phyloP scores from a whole-genome alignment of 2,329 filamentous ascomycete species.

The Eurotiales sp. region DNA sequence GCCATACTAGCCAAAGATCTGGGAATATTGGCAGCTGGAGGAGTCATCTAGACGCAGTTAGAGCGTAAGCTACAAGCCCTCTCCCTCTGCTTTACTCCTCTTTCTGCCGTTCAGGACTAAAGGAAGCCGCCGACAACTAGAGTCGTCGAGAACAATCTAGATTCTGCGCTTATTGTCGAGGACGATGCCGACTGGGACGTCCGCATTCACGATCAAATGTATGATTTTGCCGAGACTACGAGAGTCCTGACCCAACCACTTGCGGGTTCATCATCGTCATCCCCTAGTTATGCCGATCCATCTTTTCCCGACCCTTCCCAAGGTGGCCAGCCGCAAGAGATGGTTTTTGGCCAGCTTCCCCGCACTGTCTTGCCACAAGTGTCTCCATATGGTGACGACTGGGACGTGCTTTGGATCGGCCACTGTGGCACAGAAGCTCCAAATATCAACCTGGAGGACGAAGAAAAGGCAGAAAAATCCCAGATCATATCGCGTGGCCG shows the following conservation, averaged over 20 bases:
- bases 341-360: constrained; percentile 11
- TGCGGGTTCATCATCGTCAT: constrained; percentile 15
- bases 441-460: constrained; percentile 28
- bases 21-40: constrained; percentile 42
- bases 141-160: constrained; percentile 45
- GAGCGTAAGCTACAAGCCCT: constrained; percentile 23
- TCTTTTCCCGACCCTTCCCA: constrained; percentile 11
- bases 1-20: constrained; percentile 16
- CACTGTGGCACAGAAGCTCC: constrained; percentile 40
- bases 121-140: too few species aligned
- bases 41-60: constrained; percentile 37
- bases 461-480: constrained; percentile 29
- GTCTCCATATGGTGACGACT: constrained; percentile 50
- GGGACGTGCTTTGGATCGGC: constrained; percentile 53
- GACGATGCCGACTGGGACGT: constrained; percentile 59
- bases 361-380: constrained; percentile 16
- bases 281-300: constrained; percentile 16
- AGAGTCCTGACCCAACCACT: constrained; percentile 28
- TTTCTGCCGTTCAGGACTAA: too few species aligned
- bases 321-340: constrained; percentile 11
- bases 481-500: constrained; percentile 17
- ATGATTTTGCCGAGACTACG: constrained; percentile 30
- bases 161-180: constrained; percentile 52
- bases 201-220: constrained; percentile 47
- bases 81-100: too few species aligned